Percentiles rank a stretch among this genome's conserved stretches.
Conservation (phyloP, 2,329 filamentous ascomycete genomes). For the Fusarium guadeloupense region DNA sequence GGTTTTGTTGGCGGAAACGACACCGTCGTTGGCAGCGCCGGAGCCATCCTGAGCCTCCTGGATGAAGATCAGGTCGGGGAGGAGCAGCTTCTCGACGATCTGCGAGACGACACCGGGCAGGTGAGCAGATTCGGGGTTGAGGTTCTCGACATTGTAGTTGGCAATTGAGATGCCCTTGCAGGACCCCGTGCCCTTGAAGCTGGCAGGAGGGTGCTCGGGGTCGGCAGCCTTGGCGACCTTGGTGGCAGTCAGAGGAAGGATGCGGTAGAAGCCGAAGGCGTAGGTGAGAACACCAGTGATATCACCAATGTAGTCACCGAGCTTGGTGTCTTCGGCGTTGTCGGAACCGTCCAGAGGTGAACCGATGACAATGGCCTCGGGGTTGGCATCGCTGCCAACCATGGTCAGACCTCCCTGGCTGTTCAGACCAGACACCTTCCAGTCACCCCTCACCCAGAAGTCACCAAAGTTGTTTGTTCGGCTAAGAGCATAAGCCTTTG, state of each 20-base stretch:
- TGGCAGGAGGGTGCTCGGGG: conserved; percentile 58
- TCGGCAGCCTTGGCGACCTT: conserved; percentile 58
- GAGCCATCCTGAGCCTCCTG: conserved; percentile 77
- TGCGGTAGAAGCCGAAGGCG: conserved; percentile 73
- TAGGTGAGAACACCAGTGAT: conserved; percentile 75
- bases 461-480: conserved; percentile 73
- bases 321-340: conserved; percentile 67
- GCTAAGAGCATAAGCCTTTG: conserved; percentile 63
- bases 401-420: conserved; percentile 71
- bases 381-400: conserved; percentile 69
- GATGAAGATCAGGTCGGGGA: conserved; percentile 72
- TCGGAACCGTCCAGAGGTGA: conserved; percentile 70
- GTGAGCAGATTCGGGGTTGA: conserved; percentile 64
- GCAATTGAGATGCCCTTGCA: conserved; percentile 72
- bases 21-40: conserved; percentile 68
- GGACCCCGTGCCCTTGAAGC: conserved; percentile 61
- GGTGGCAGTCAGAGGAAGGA: conserved; percentile 70
- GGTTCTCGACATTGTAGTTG: conserved; percentile 76
- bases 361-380: conserved; percentile 73
- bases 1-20: conserved; percentile 65
- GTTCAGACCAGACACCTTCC: conserved; percentile 70
- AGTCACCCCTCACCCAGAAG: conserved; percentile 74
- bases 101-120: conserved; percentile 69
- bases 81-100: conserved; percentile 70
- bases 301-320: conserved; percentile 71